Base-by-base conservation (phyloP, 768 basidiomycete genomes). In the Boletus speciosus region DNA sequence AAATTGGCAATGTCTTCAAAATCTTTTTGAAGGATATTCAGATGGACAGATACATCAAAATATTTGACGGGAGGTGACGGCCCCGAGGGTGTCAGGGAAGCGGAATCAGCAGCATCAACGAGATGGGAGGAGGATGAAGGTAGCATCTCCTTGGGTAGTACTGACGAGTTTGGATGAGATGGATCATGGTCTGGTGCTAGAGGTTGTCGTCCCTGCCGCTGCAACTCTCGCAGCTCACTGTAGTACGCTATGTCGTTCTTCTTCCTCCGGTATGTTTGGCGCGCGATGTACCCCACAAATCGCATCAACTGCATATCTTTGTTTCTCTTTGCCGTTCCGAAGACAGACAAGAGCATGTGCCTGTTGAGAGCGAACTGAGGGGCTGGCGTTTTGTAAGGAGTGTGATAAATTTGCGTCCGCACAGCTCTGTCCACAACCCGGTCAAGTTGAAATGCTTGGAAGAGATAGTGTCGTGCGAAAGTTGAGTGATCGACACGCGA, bases 381-480 rank as follows among this genome's bases (percentile, higher is more conserved):
- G 1, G 84, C 68, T 7, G 65, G 63, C 21, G 83, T 66, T 49
- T 55, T 66, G 46, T 62, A 56, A 15, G 72, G 72, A 21, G 62
- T 49, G 23, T 57, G 58, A 35, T 67, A 67, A 2, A 76, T 64
- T 29, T 67, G 63, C 42, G 60, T 62, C 63, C 71, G 77, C 27
- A 77, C 52, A 54, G 62, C 52, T 68, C 67, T 15, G 64, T 70
- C 62, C 62, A 54, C 52, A 14, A 59, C 44, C 23, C 74, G 70
- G 54, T 86, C 83, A 37, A 77, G 61, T 9, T 60, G 54, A 47
- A 79, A 75, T 2, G 84, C 82, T 61, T 85, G 73, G 27, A 78
- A 61, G 49, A 85, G 65, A 67, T 89, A 88, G 69, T 91, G 86
- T 39, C 86, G 82, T 15, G 82, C 80, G 56, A 90, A 71, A 15